These are phyloP conservation scores for Rhizopus stolonifer DNA, from an alignment of 371 early-diverging fungal genomes.

Conservation along the genomic window DNA sequence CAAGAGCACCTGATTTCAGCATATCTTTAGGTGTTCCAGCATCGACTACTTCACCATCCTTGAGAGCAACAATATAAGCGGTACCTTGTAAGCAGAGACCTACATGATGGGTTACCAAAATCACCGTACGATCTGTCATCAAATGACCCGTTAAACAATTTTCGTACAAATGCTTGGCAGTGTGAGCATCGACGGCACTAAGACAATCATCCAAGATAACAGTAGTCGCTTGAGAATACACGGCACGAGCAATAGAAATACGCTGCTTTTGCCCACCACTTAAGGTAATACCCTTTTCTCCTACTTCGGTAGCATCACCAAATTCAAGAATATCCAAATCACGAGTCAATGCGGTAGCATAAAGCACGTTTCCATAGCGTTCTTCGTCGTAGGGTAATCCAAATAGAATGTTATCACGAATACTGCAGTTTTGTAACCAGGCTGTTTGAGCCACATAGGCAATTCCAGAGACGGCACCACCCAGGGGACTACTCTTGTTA, in stretches of 20 bases:
- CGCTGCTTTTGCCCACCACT: conserved; percentile 88
- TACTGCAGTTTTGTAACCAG: conserved; percentile 81
- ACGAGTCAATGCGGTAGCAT: conserved; percentile 71
- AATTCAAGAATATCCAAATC: conserved; percentile 83
- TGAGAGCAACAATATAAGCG: conserved; percentile 68
- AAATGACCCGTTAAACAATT: conserved; percentile 66
- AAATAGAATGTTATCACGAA: conserved; percentile 84
- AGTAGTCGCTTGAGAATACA: conserved; percentile 70
- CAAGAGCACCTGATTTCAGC: conserved; percentile 43
- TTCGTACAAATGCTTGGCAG: conserved; percentile 76
- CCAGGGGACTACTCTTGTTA: conserved; percentile 9
- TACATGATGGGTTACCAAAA: conserved; percentile 88
- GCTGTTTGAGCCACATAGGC: conserved; percentile 84
- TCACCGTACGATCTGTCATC: conserved; percentile 76
- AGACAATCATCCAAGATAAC: conserved; percentile 81
- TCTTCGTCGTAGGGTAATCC: conserved; percentile 66
- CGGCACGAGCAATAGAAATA: conserved; percentile 77
- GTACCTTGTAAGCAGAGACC: conserved; percentile 70
- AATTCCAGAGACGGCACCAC: conserved; percentile 53
- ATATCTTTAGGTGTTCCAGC: conserved; percentile 57
- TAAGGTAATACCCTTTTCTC: conserved; percentile 85
- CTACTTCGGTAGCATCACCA: conserved; percentile 89
- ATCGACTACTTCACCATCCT: conserved; percentile 61
- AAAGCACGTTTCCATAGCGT: conserved; percentile 62
- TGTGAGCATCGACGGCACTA: conserved; percentile 86